Percentiles rank a stretch among this genome's conserved stretches.
phyloP scores from a whole-genome alignment of 768 basidiomycete species.

The Amanita pseudoporphyria region DNA sequence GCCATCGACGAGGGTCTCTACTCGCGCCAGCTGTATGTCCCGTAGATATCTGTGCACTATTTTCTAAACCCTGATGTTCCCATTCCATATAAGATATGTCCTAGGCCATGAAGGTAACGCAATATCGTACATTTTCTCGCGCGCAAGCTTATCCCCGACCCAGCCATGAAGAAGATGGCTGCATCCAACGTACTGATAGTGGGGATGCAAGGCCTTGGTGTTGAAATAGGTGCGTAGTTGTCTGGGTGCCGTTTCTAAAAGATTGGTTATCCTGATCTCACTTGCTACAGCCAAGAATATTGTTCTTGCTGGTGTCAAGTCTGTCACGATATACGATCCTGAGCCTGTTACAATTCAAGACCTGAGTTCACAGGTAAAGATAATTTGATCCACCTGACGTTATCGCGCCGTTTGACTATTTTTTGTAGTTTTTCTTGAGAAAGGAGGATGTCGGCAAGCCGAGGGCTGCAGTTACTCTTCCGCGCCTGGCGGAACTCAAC shows the following conservation, averaged over 20 bases:
- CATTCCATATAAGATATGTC: conserved; percentile 57
- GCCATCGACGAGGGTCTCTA: conserved; percentile 91
- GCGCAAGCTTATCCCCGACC: neutral
- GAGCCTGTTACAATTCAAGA: conserved; percentile 83
- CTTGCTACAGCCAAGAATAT: conserved; percentile 77
- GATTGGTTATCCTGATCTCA: conserved; percentile 2
- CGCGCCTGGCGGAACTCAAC: conserved; percentile 91
- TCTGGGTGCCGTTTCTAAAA: conserved; percentile 4
- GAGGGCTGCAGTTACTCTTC: conserved; percentile 74
- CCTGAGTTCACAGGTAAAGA: conserved; percentile 80
- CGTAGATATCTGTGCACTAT: conserved; percentile 8
- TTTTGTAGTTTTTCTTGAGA: conserved; percentile 82
- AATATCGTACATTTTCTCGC: conserved; percentile 2
- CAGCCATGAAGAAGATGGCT: conserved; percentile 99
- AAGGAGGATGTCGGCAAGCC: conserved; percentile 80
- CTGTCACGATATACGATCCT: conserved; percentile 92
- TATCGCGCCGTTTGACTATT: neutral
- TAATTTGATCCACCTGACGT: conserved; percentile 8
- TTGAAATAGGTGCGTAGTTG: conserved; percentile 69
- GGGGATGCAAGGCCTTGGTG: conserved; percentile 86
- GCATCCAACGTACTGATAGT: conserved; percentile 90
- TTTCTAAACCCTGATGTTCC: conserved; percentile 8
- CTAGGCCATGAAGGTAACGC: conserved; percentile 86
- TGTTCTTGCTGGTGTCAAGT: conserved; percentile 92
- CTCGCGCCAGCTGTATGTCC: conserved; percentile 81